Evolutionary conservation across 2,329 filamentous ascomycete species (phyloP).

Genomic region (Colletotrichum tabaci): DNA sequence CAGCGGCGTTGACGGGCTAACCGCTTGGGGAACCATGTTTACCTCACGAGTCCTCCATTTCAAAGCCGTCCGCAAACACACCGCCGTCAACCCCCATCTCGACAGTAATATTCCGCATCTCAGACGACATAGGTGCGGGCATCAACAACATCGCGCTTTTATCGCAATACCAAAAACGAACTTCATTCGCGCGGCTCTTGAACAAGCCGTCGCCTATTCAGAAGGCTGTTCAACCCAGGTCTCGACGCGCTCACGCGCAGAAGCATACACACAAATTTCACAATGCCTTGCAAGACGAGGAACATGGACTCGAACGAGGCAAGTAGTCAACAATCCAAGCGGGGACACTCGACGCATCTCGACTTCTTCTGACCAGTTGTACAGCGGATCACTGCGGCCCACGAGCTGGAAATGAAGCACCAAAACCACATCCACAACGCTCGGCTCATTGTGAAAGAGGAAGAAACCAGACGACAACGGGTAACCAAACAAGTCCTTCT

Average conservation of each 20-base stretch:
- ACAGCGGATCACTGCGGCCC: conserved; percentile 63
- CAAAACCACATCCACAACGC: conserved; percentile 75
- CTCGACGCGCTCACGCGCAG: conserved; percentile 32
- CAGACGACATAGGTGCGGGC: conserved; percentile 20
- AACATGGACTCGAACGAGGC: conserved; percentile 41
- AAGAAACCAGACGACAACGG: conserved; percentile 79
- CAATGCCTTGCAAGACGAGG: conserved; percentile 41
- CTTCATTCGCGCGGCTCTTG: neutral
- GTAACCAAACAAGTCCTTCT: conserved; percentile 80
- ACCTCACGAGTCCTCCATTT: conserved; percentile 39
- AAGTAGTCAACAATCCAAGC: neutral
- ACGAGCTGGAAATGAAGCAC: conserved; percentile 79
- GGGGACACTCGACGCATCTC: neutral
- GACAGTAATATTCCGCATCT: conserved; percentile 15
- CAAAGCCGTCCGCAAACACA: conserved; percentile 31
- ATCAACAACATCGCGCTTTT: neutral
- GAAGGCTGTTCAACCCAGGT: neutral
- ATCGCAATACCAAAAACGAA: neutral
- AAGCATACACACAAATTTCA: conserved; percentile 20
- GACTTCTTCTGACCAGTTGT: conserved; percentile 1
- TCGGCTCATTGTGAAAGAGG: conserved; percentile 79
- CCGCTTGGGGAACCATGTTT: conserved; percentile 51
- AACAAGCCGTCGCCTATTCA: neutral
- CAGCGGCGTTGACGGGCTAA: conserved; percentile 13
- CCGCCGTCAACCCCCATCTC: conserved; percentile 11